A percentile compares a stretch with the other conserved stretches of the same genome.
These are phyloP conservation scores for Fusarium nygamai DNA, from an alignment of 2,329 filamentous ascomycete species.

Conservation along the genomic window DNA sequence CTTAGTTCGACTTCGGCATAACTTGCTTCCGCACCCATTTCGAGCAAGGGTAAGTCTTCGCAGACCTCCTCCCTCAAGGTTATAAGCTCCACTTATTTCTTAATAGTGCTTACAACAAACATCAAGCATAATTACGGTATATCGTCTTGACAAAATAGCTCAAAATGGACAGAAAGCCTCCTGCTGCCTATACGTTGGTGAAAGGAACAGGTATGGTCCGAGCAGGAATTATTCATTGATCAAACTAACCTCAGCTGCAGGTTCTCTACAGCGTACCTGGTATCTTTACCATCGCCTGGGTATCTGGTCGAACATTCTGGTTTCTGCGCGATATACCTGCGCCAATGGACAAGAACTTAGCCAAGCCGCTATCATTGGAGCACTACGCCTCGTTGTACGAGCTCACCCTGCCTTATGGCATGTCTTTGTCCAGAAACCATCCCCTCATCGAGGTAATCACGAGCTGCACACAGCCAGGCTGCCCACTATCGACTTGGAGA, in stretches of 20 bases:
- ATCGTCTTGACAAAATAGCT: background rate
- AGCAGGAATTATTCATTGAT: accelerated
- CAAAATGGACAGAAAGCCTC: background rate
- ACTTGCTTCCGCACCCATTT: background rate
- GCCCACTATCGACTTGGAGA: constrained; percentile 26
- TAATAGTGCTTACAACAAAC: background rate
- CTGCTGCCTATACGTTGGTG: background rate
- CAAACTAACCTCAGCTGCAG: background rate
- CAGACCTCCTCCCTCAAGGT: background rate
- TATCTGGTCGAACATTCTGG: constrained; percentile 26
- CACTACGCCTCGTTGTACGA: background rate
- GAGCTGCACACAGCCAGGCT: constrained; percentile 7
- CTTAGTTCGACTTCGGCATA: background rate
- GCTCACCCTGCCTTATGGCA: background rate
- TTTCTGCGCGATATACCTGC: constrained; percentile 24
- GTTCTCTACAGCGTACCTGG: constrained; percentile 27
- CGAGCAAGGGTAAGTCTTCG: background rate
- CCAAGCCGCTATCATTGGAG: background rate
- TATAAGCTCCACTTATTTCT: background rate
- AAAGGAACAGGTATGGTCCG: background rate
- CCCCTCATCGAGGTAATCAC: background rate
- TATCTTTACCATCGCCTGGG: constrained; percentile 32
- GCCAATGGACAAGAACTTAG: background rate
- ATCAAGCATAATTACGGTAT: background rate
- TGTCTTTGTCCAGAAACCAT: background rate